Conservation (phyloP, 768 basidiomycete species). For the Termitomyces sp. region DNA sequence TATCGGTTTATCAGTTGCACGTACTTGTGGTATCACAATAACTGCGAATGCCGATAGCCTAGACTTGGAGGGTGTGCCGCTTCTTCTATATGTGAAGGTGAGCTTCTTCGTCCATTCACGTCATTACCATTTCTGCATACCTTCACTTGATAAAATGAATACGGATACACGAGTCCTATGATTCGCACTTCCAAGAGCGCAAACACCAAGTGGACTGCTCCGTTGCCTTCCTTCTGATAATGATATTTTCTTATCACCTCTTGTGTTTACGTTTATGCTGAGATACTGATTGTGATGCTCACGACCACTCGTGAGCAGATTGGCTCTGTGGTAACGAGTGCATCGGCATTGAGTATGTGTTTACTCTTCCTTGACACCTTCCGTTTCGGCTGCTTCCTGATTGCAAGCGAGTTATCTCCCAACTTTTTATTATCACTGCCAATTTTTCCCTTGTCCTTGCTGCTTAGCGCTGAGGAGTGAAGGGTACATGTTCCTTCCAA, state of each 20-base stretch:
- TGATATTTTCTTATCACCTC: slow-evolving; percentile 22
- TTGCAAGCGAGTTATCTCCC: no score
- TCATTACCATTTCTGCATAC: not conserved
- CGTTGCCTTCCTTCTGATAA: slow-evolving; percentile 60
- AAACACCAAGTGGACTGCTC: slow-evolving; percentile 41
- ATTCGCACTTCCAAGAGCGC: slow-evolving; percentile 17
- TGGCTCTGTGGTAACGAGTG: not conserved
- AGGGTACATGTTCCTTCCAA: no score
- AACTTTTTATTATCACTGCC: no score
- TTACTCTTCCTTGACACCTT: no score
- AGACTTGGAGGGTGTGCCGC: not conserved
- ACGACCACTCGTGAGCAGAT: not conserved
- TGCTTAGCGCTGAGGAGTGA: no score
- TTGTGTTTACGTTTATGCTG: not conserved
- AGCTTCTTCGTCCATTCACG: not conserved
- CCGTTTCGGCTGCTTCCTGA: no score
- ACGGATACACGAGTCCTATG: slow-evolving; percentile 15
- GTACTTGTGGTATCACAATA: not conserved
- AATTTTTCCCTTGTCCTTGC: no score
- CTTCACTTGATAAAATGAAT: slow-evolving; percentile 9
- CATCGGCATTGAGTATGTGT: not conserved
- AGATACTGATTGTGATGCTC: not conserved
- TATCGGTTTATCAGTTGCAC: not conserved
- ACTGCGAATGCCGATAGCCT: not conserved
- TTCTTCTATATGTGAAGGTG: not conserved